Percentiles rank a stretch among this genome's conserved stretches.
Conservation (phyloP, 2,329 filamentous ascomycete species). For the Epichloe glyceriae region DNA sequence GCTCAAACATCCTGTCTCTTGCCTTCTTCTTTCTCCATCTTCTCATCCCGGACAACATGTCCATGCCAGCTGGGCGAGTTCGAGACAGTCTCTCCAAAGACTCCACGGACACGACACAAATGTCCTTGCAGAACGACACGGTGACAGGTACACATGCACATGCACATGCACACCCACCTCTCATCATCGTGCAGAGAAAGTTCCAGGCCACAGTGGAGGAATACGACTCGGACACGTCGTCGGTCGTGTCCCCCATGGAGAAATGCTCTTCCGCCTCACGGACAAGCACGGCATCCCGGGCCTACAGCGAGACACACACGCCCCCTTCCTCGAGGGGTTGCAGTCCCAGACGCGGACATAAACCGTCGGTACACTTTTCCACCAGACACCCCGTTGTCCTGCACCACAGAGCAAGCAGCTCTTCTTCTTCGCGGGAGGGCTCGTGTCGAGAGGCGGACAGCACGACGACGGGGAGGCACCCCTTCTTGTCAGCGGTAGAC, state of each 20-base stretch:
- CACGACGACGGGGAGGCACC: neutral
- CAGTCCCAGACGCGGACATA: conserved; percentile 9
- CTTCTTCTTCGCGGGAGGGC: neutral
- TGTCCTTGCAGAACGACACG: neutral
- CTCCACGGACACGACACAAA: neutral
- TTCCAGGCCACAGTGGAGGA: conserved; percentile 13
- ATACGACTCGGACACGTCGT: conserved; percentile 2
- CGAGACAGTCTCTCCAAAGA: neutral
- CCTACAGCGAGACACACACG: neutral
- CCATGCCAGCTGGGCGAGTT: neutral
- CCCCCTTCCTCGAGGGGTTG: conserved; percentile 4
- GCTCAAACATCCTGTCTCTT: neutral
- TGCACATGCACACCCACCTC: neutral
- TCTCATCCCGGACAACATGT: neutral
- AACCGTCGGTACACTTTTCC: conserved; percentile 20
- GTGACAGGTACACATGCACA: neutral
- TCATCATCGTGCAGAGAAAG: neutral
- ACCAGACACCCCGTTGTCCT: conserved; percentile 16
- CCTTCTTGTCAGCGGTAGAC: conserved; percentile 37
- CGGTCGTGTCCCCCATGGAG: neutral
- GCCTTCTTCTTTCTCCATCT: neutral
- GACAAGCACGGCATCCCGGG: neutral
- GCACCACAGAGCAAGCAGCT: conserved; percentile 8
- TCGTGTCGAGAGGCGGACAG: neutral
- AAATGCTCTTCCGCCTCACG: neutral